Evolutionary conservation across 1,284 basidiomycete genomes (phyloP), one percentile per base, ranked within the genome.

Genomic region (Pholiota adiposa): DNA sequence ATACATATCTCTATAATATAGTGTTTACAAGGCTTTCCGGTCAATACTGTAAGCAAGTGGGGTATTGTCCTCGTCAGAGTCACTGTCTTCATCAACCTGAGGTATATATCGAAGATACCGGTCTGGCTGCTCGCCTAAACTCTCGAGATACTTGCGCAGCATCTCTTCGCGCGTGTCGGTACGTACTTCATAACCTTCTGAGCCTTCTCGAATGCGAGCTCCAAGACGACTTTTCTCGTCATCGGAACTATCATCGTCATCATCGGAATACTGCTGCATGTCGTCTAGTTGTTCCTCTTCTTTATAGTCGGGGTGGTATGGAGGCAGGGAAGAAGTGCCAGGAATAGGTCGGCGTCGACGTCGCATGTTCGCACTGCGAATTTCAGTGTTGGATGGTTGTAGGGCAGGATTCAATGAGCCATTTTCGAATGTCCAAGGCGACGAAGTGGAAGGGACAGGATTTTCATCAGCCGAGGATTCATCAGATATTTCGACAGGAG

Each of bases 371-470:
- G 41, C 34, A 25, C 52, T 54, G 23, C 58, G 60, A 31, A 60
- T 66, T 55, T 43, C 58, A 60, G 80, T 67, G 66, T 86, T 92
- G 23, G 84, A 87, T 0, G 93, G 87, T 43, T 77, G 77, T 3
- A 95, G 83, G 36, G 77, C 69, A 1, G 94, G 93, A 69, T 96
- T 96, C 21, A 93, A 69, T 2, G 80, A 75, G 11, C 82, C 90
- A 52, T 88, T 87, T 63, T 90, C 88, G 69, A 93, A 97, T 6
- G 93, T 94, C 86, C 94, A 97, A 4, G 95, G 90, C 8, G 85
- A 86, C 19, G 79, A 72, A 1, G 84, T 81, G 25, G 88, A 80
- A 21, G 70, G 70, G 64, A 87, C 80, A 34, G 75, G 73, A 60
- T 75, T 69, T 44, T 80, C 68, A 1, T 72, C 68, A 54, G 74